Evolutionary conservation across 164 flowering plant genomes (phyloP), one percentile per base, ranked within the genome.

Genomic region (Umbellularia californica): DNA sequence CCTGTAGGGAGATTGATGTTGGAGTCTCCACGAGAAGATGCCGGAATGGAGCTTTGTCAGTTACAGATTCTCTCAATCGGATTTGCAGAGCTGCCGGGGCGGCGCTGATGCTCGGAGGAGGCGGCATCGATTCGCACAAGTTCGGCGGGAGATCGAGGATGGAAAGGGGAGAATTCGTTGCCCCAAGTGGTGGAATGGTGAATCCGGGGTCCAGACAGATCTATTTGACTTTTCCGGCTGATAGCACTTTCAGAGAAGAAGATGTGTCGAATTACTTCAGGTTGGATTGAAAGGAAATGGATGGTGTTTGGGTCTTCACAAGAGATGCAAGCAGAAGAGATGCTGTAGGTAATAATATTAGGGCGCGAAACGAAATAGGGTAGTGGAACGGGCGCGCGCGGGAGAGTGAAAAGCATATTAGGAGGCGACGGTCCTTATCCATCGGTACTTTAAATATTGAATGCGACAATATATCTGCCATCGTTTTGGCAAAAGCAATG

Each of bases 181-280:
- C 77, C 2, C 74, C 84, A 69, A 87, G 87, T 0, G 86, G 81
- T 20, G 90, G 85, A 47, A 83, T 81, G 30, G 74, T 76, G 70
- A 86, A 80, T 70, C 89, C 95, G 3, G 87, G 87, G 12, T 83
- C 95, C 1, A 86, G 93, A 63, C 97, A 92, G 83, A 92, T 92
- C 68, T 92, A 92, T 76, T 79, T 92, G 76, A 92, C 97, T 5
- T 95, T 95, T 78, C 98, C 98, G 30, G 99, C 99, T 70, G 99
- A 95, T 71, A 95, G 99, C 73, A 90, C 98, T 10, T 95, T 95
- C 73, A 85, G 88, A 76, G 98, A 95, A 78, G 99, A 93, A 70
- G 99, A 95, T 85, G 99, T 95, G 24, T 91, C 98, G 1, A 89
- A 87, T 77, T 95, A 95, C 79, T 95, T 95, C 80, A 90, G 97